Evolutionary conservation across 2,329 filamentous ascomycete species (phyloP), one percentile per base, ranked within the genome.

Genomic region (Amesomyces nigricolor): DNA sequence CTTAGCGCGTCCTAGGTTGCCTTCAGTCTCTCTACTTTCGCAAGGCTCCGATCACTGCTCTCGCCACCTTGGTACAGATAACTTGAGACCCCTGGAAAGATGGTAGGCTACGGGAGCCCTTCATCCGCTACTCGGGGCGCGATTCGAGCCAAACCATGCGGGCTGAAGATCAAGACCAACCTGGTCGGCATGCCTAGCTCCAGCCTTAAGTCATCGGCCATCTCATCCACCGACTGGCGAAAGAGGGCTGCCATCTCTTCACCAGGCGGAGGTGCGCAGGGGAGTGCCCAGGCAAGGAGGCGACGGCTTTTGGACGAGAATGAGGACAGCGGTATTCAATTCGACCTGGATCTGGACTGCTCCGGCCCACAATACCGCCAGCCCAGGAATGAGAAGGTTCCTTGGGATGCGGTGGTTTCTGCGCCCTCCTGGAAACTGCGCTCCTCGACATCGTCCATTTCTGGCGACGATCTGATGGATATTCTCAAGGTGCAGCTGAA

Each of bases 171-270:
- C 53, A 60, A 54, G 43, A 60, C 22, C 58, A 30, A 53, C 52
- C 14, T 38, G 45, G 13, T 43, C 32, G 14, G 60, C 16, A 17
- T n/a, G 6, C 26, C 47, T 2, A 16, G 19, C n/a, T 57, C 53
- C 16, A 49, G 58, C 8, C 39, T 39, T 37, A 61, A 50, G 30
- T 58, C 56, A 16, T 56, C 54, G 40, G 60, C 58, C 14, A 56
- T 61, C 16, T 51, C 58, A 17, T 61, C 63, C 4, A 43, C 52
- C 19, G 60, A 64, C 56, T 65, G 62, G 63, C 60, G 63, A 16
- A 62, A 47, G 42, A 55, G 50, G 2, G 38, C 49, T 2, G 53
- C 48, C 22, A 22, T 40, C 4, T 54, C 59, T 2, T 56, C 55
- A n/a, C 38, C 55, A 8, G 49, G 19, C 5, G 16, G 38, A 5